Evolutionary conservation across 768 basidiomycete genomes (phyloP).

Genomic region (Russula dissimulans): DNA sequence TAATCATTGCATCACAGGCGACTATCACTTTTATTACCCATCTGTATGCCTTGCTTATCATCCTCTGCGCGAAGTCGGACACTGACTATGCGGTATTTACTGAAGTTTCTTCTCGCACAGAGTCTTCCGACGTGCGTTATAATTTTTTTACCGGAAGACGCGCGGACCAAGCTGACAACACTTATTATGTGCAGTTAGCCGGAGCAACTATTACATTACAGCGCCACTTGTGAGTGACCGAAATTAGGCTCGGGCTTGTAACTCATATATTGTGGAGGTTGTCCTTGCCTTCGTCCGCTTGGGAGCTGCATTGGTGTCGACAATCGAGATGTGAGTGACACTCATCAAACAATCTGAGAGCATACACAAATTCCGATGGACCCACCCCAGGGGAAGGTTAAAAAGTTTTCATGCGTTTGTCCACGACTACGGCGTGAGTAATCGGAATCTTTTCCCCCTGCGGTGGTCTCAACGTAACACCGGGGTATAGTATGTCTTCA

Average conservation of each 20-base stretch:
- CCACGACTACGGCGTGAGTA: conserved; percentile 2
- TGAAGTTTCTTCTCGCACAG: conserved; percentile 7
- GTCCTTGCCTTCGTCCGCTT: background rate
- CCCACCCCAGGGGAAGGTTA: background rate
- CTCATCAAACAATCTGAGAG: background rate
- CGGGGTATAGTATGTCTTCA: conserved; percentile 8
- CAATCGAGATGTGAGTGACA: conserved; percentile 3
- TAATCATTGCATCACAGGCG: background rate
- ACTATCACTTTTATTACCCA: conserved; percentile 3
- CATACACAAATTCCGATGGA: background rate
- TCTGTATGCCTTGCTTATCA: background rate
- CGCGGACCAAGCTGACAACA: background rate
- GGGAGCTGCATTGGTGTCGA: background rate
- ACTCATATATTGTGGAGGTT: background rate
- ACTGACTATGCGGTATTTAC: background rate
- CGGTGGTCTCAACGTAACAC: no score
- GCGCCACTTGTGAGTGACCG: background rate
- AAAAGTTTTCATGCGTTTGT: background rate
- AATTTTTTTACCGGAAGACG: background rate
- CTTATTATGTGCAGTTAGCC: background rate
- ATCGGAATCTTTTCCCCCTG: background rate
- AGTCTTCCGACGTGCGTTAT: conserved; percentile 3
- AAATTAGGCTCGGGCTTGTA: background rate
- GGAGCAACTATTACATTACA: conserved; percentile 3
- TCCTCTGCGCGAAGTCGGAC: background rate